phyloP scores from a whole-genome alignment of 2,329 filamentous ascomycete genomes.

The Aspergillus cejpii region DNA sequence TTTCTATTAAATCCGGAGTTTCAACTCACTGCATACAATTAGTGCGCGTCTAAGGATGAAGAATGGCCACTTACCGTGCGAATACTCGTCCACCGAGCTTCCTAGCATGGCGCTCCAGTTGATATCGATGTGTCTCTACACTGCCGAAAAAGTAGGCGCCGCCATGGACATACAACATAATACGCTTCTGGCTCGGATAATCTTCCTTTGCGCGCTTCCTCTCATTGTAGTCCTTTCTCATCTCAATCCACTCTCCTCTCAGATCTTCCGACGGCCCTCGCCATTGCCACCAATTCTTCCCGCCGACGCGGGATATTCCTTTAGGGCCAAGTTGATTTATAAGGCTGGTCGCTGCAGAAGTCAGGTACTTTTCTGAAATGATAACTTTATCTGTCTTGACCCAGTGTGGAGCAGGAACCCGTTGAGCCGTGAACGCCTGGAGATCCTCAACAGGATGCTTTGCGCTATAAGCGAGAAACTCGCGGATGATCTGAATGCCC shows the following conservation, averaged over 20 bases:
- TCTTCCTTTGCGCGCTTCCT: slow-evolving; percentile 50
- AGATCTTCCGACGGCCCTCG: slow-evolving; percentile 58
- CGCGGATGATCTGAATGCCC: slow-evolving; percentile 76
- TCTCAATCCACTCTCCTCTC: slow-evolving; percentile 92
- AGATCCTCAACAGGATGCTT: slow-evolving; percentile 89
- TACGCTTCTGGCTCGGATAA: slow-evolving; percentile 56
- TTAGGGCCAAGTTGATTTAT: slow-evolving; percentile 68
- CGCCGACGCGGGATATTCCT: slow-evolving; percentile 70
- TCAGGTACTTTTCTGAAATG: slow-evolving; percentile 59
- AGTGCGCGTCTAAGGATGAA: slow-evolving; percentile 8
- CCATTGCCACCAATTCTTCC: slow-evolving; percentile 86
- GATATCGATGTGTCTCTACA: slow-evolving; percentile 94
- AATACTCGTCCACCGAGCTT: slow-evolving; percentile 88
- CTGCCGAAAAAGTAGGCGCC: slow-evolving; percentile 95
- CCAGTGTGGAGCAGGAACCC: slow-evolving; percentile 86
- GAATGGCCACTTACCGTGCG: slow-evolving; percentile 48
- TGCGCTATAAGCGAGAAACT: slow-evolving; percentile 77
- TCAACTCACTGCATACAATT: slow-evolving; percentile 21
- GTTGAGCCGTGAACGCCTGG: slow-evolving; percentile 84
- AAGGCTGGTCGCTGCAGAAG: slow-evolving; percentile 60
- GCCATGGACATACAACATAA: slow-evolving; percentile 92
- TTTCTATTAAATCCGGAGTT: not conserved
- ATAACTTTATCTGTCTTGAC: slow-evolving; percentile 66
- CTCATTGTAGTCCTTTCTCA: slow-evolving; percentile 72
- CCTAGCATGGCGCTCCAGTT: slow-evolving; percentile 89